Conservation (phyloP, 139 green algal genomes). For the Chlamydomonas applanata region DNA sequence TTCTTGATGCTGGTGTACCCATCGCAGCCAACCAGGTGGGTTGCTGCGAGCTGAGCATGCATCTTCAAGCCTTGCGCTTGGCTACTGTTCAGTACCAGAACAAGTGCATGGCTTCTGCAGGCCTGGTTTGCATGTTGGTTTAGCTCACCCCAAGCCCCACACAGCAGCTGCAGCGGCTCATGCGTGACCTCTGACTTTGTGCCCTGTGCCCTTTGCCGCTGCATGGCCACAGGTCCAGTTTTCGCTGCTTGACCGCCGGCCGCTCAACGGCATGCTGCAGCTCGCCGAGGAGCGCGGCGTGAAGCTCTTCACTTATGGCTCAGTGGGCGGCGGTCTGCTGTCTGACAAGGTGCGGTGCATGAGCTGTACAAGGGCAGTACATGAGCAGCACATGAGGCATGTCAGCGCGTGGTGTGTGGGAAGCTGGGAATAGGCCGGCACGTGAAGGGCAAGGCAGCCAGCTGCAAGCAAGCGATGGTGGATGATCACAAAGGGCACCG, state of each 20-base stretch:
- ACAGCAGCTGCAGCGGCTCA: too few relatives aligned
- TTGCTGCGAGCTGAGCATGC: not conserved
- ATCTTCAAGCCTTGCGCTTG: too few relatives aligned
- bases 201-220: not conserved
- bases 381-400: too few relatives aligned
- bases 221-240: slow-evolving; percentile 64
- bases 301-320: slow-evolving; percentile 54
- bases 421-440: too few relatives aligned
- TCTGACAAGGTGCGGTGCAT: slow-evolving; percentile 26
- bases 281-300: slow-evolving; percentile 37
- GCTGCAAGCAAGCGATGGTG: too few relatives aligned
- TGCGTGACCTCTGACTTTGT: not conserved
- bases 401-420: too few relatives aligned
- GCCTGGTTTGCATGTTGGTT: not conserved
- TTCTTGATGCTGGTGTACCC: slow-evolving; percentile 59
- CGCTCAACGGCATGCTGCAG: slow-evolving; percentile 55
- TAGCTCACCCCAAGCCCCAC: not conserved
- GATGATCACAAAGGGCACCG: too few relatives aligned
- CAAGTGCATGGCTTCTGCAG: not conserved
- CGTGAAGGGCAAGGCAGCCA: too few relatives aligned
- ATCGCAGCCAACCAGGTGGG: slow-evolving; percentile 55
- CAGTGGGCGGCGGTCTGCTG: slow-evolving; percentile 51
- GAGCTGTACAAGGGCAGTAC: not conserved
- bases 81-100: too few relatives aligned
- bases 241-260: slow-evolving; percentile 67